Percentiles rank a stretch among this genome's conserved stretches.
phyloP scores from a whole-genome alignment of 495 filamentous ascomycete species.

The Rhypophila decipiens region DNA sequence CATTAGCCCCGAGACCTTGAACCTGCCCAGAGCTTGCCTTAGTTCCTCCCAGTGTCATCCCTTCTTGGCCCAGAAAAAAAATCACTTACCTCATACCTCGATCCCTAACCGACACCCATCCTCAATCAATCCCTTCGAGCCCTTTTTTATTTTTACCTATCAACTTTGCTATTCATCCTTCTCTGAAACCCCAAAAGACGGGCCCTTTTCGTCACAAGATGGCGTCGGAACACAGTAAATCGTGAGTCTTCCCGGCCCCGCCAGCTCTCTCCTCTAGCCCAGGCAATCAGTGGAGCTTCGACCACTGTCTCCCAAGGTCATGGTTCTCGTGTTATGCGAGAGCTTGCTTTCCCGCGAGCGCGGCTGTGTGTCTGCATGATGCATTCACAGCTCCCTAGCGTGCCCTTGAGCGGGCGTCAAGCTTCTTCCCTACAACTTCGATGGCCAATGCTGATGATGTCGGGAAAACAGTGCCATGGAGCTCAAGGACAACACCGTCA shows the following conservation, averaged over 20 bases:
- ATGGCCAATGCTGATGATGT: conserved; percentile 7
- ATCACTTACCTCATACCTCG: not conserved
- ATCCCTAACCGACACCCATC: not conserved
- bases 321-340: conserved; percentile 2
- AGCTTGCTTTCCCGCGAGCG: no score
- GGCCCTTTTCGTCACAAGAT: conserved; percentile 25
- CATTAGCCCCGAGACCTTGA: conserved; percentile 28
- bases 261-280: conserved; percentile 17
- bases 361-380: not conserved
- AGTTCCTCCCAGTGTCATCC: conserved; percentile 20
- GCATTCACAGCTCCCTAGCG: not conserved
- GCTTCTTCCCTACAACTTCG: no score
- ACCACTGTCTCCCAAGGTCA: conserved; percentile 1
- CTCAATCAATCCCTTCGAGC: not conserved
- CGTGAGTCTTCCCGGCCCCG: conserved; percentile 37
- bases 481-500: conserved; percentile 97
- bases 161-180: not conserved
- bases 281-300: conserved; percentile 14
- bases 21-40: conserved; percentile 13
- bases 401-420: no score
- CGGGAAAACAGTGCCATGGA: conserved; percentile 51
- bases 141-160: no score
- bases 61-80: conserved; percentile 6
- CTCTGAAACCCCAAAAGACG: conserved; percentile 6
- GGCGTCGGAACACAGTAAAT: conserved; percentile 32